phyloP scores from a whole-genome alignment of 768 basidiomycete species.

The Royoungia palumana region DNA sequence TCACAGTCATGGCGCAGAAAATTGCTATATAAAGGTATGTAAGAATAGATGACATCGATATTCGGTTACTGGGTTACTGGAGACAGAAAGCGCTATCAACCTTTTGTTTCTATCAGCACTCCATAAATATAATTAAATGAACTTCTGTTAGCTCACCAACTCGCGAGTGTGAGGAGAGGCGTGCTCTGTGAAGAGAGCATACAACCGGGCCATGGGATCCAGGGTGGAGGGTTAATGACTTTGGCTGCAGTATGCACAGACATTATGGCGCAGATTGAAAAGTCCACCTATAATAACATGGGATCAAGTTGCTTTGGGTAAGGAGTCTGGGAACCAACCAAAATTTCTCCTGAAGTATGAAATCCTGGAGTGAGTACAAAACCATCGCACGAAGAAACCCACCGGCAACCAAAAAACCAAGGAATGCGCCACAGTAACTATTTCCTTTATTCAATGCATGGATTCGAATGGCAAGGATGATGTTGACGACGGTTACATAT shows the following conservation, averaged over 20 bases:
- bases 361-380: neutral
- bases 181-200: conserved; percentile 4
- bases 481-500: conserved; percentile 18
- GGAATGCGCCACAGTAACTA: neutral
- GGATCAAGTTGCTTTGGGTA: neutral
- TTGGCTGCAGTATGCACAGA: conserved; percentile 11
- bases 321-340: conserved; percentile 4
- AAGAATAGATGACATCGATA: neutral
- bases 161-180: conserved; percentile 18
- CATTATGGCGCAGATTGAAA: conserved; percentile 10
- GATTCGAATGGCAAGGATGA: conserved; percentile 20
- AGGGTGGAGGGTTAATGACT: conserved; percentile 18
- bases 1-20: conserved; percentile 19
- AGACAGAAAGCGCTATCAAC: conserved; percentile 15
- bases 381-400: neutral
- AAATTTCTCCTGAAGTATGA: conserved; percentile 12
- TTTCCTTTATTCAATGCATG: conserved; percentile 13
- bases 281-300: conserved; percentile 13
- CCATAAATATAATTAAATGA: neutral
- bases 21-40: conserved; percentile 11
- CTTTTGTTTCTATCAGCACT: conserved; percentile 9
- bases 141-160: conserved; percentile 13
- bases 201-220: conserved; percentile 15
- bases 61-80: conserved; percentile 12
- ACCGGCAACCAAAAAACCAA: conserved; percentile 18